Conservation (phyloP, 441 rosid species). For the Manihot esculenta region DNA sequence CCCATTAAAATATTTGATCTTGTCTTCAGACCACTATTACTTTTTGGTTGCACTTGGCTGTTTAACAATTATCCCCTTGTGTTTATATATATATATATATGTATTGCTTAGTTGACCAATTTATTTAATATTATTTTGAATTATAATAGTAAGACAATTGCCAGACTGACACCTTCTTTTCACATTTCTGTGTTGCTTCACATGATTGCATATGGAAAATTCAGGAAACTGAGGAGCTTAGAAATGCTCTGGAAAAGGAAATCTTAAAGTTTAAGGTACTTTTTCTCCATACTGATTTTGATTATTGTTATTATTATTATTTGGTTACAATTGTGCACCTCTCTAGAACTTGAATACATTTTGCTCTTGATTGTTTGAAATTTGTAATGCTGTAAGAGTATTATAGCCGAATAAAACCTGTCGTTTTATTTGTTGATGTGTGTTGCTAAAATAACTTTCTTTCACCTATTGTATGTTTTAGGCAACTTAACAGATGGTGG, state of each 20-base stretch:
- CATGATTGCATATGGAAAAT: conserved; percentile 24
- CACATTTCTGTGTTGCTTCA: conserved; percentile 23
- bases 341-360: background rate
- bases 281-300: conserved; percentile 11
- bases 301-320: background rate
- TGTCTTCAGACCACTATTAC: background rate
- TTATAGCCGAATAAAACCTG: background rate
- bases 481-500: background rate
- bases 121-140: background rate
- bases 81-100: background rate
- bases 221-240: conserved; percentile 78
- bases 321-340: background rate
- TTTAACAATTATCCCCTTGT: background rate
- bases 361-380: background rate
- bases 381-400: background rate
- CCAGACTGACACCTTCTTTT: conserved; percentile 13
- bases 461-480: background rate
- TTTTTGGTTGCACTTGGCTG: background rate
- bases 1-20: background rate
- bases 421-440: background rate
- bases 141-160: conserved; percentile 5
- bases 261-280: conserved; percentile 69
- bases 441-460: background rate
- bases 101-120: background rate
- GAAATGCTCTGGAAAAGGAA: conserved; percentile 64